Percentiles rank a stretch among this genome's conserved stretches.
Evolutionary conservation across 179 eudicot species (phyloP).

Genomic region (Vitellaria paradoxa): DNA sequence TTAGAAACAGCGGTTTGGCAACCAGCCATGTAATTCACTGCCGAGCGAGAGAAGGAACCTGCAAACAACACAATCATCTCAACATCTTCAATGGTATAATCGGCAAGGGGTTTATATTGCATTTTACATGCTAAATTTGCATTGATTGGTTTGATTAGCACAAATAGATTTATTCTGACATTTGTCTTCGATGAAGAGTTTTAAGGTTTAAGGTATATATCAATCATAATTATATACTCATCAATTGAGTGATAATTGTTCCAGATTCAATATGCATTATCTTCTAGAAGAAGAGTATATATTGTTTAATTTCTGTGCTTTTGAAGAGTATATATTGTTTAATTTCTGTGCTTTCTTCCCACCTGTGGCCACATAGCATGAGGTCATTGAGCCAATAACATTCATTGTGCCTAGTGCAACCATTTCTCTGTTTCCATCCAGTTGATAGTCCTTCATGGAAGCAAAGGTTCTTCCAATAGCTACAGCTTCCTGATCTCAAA

Average conservation of each 20-base stretch:
- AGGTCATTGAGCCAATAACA: constrained; percentile 63
- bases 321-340: background rate
- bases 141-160: too few relatives aligned
- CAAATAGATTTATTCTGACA: too few relatives aligned
- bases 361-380: constrained; percentile 73
- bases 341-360: background rate
- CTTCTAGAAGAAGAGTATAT: background rate
- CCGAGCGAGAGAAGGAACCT: constrained; percentile 76
- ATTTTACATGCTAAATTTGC: too few relatives aligned
- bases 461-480: constrained; percentile 76
- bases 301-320: background rate
- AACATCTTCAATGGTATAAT: background rate
- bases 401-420: constrained; percentile 65
- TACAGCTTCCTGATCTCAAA: constrained; percentile 47
- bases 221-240: too few relatives aligned
- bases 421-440: constrained; percentile 74
- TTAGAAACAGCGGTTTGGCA: constrained; percentile 64
- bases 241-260: too few relatives aligned
- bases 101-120: background rate
- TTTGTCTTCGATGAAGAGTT: too few relatives aligned
- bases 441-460: constrained; percentile 55
- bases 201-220: background rate
- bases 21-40: constrained; percentile 76
- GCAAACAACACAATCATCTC: constrained; percentile 6
- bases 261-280: too few relatives aligned